Conservation (phyloP, 2,329 filamentous ascomycete genomes). For the Chrysoporthe austroafricana region DNA sequence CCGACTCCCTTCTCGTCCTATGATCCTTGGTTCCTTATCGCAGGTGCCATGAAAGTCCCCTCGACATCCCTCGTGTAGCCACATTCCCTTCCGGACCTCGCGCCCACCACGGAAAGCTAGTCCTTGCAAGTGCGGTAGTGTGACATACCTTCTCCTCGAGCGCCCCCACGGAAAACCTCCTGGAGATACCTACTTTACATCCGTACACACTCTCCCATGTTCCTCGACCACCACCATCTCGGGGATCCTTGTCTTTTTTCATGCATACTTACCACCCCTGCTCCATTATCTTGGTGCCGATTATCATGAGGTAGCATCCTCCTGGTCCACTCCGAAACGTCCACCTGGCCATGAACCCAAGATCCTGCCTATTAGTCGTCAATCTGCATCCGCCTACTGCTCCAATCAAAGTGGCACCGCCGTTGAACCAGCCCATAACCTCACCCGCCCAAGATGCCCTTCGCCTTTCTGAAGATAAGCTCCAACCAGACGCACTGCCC, state of each 20-base stretch:
- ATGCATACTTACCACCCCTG: neutral
- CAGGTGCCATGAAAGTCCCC: neutral
- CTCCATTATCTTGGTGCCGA: neutral
- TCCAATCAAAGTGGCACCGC: slow-evolving; percentile 2
- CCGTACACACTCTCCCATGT: no score
- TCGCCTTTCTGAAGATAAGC: neutral
- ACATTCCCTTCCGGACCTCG: neutral
- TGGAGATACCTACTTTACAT: neutral
- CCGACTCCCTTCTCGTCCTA: neutral
- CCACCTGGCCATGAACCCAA: neutral
- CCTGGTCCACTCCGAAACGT: neutral
- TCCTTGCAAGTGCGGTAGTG: neutral
- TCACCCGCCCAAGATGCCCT: neutral
- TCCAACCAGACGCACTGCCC: neutral
- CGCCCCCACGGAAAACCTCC: slow-evolving; percentile 5
- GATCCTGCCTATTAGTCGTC: slow-evolving; percentile 1
- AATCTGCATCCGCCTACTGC: neutral
- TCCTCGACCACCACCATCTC: neutral
- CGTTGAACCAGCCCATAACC: neutral
- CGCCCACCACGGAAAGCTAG: neutral
- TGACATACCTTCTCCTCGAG: neutral
- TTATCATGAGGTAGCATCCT: slow-evolving; percentile 9
- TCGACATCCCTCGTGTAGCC: neutral
- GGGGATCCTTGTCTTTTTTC: neutral
- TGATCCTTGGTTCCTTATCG: neutral